phyloP scores from a whole-genome alignment of 768 basidiomycete species.

The Pisolithus sp. region DNA sequence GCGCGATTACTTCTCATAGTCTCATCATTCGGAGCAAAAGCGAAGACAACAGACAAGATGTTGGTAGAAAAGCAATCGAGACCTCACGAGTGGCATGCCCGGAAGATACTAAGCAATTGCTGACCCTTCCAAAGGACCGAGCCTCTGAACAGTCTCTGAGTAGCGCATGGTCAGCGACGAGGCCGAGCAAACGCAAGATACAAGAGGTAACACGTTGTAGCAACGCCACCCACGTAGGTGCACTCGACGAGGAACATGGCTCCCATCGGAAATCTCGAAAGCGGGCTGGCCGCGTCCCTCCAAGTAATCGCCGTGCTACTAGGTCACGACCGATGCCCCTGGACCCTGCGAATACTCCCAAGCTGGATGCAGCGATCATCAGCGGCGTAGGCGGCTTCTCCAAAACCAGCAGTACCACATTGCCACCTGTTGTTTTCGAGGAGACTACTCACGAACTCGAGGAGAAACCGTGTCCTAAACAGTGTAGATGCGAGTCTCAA shows the following conservation, averaged over 20 bases:
- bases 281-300: not conserved
- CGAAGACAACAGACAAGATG: no score
- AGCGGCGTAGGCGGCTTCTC: no score
- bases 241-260: constrained; percentile 4
- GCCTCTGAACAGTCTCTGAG: no score
- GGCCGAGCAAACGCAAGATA: not conserved
- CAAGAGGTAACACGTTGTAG: not conserved
- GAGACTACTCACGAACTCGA: constrained; percentile 20
- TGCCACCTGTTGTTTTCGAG: constrained; percentile 21
- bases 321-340: no score
- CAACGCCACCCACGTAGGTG: no score
- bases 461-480: constrained; percentile 3
- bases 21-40: not conserved
- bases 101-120: no score
- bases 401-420: no score
- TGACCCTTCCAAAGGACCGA: no score
- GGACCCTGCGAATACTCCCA: no score
- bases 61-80: no score
- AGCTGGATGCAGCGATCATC: no score
- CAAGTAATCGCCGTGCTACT: not conserved
- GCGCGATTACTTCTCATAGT: not conserved
- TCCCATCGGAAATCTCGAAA: constrained; percentile 15
- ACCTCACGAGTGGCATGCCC: no score
- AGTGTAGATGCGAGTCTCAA: constrained; percentile 15
- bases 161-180: not conserved